Conservation (phyloP, 2,329 filamentous ascomycete genomes). For the Colletotrichum sp. region DNA sequence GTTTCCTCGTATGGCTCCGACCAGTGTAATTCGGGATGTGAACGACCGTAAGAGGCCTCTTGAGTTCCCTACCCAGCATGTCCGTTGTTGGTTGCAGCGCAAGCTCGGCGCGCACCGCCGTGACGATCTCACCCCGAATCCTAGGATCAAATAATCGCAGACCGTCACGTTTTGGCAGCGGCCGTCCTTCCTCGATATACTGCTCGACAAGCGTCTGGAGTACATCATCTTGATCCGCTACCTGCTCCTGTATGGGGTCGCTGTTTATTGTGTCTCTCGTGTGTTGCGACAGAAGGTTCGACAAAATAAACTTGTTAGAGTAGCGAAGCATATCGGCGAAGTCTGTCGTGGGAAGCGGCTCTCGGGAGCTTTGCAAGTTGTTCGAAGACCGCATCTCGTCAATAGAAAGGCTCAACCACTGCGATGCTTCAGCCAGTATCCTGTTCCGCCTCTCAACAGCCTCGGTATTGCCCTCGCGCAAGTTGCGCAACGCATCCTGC, state of each 20-base stretch:
- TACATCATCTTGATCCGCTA: not conserved
- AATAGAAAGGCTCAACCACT: constrained; percentile 17
- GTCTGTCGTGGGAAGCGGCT: constrained; percentile 15
- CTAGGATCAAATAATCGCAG: constrained; percentile 11
- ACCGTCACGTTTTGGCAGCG: constrained; percentile 1
- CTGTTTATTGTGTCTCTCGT: not conserved
- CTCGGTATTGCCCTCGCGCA: constrained; percentile 13
- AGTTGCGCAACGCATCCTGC: not conserved
- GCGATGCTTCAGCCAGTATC: constrained; percentile 15
- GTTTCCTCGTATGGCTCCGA: constrained; percentile 13
- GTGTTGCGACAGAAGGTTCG: constrained; percentile 15
- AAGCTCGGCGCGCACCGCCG: constrained; percentile 36
- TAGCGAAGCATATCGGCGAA: constrained; percentile 20
- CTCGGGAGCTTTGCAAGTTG: not conserved
- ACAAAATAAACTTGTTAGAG: constrained; percentile 11
- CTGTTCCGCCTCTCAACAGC: constrained; percentile 10
- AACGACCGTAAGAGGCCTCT: constrained; percentile 38
- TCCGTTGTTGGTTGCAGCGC: constrained; percentile 23
- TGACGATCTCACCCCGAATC: constrained; percentile 30
- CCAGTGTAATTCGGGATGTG: constrained; percentile 38
- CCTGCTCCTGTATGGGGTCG: not conserved
- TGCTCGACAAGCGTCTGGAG: constrained; percentile 10
- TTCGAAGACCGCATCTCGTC: constrained; percentile 18
- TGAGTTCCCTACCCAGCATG: constrained; percentile 25
- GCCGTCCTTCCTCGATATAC: constrained; percentile 16